phyloP scores from a whole-genome alignment of 306 rosid species.

The Cicer pinnatifidum region DNA sequence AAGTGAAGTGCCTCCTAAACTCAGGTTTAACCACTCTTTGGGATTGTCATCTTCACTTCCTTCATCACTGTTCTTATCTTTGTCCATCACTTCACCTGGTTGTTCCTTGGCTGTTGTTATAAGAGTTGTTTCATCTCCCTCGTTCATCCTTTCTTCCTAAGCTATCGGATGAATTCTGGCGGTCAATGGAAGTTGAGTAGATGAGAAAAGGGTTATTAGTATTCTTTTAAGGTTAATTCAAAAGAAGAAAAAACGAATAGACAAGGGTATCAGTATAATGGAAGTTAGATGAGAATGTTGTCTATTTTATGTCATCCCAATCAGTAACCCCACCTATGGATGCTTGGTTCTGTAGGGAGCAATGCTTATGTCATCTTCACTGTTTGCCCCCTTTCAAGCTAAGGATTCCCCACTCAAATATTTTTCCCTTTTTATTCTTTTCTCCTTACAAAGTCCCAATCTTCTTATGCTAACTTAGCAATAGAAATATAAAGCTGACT shows the following conservation, averaged over 20 bases:
- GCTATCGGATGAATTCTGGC: constrained; percentile 26
- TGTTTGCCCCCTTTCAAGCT: constrained; percentile 56
- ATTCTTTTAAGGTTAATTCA: constrained; percentile 50
- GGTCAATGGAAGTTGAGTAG: constrained; percentile 42
- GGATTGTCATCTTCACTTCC: constrained; percentile 49
- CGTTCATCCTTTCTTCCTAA: constrained; percentile 47
- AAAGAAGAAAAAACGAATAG: constrained; percentile 41
- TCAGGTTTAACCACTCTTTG: constrained; percentile 81
- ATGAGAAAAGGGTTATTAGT: constrained; percentile 45
- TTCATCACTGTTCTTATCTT: constrained; percentile 45
- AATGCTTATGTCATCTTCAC: constrained; percentile 73
- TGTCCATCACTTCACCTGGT: constrained; percentile 41
- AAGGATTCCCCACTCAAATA: constrained; percentile 87
- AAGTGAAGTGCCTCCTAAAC: constrained; percentile 62
- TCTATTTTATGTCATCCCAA: constrained; percentile 47
- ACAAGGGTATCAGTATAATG: constrained; percentile 45
- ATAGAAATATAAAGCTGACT: constrained; percentile 58
- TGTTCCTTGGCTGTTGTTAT: constrained; percentile 44
- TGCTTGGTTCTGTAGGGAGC: constrained; percentile 73
- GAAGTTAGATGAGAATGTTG: constrained; percentile 50
- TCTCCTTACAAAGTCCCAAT: constrained; percentile 49
- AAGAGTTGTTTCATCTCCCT: constrained; percentile 47
- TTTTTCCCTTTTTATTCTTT: constrained; percentile 45
- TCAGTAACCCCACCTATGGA: constrained; percentile 61
- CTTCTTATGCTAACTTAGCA: constrained; percentile 53